Percentiles rank a stretch among this genome's conserved stretches.
Evolutionary conservation across 2,329 filamentous ascomycete genomes (phyloP).

Genomic region (Microdochium trichocladiopsis): DNA sequence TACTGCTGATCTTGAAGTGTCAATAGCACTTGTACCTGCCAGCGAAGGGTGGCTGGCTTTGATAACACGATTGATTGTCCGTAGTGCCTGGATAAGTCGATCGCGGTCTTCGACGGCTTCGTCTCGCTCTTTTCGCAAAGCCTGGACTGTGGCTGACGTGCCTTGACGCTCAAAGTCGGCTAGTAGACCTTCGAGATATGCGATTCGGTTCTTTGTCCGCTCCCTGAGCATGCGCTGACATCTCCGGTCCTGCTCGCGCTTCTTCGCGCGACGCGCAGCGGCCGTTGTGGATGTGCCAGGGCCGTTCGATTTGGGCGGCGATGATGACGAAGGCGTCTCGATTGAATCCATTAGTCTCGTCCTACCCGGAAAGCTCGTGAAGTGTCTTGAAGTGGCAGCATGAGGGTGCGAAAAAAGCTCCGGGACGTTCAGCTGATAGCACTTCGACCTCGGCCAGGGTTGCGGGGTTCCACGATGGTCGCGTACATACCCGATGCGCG

Average conservation of each 20-base stretch:
- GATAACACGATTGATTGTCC: slow-evolving; percentile 1
- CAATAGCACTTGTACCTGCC: too few relatives aligned
- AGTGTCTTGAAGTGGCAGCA: too few relatives aligned
- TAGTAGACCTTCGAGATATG: slow-evolving; percentile 1
- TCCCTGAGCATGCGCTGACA: not conserved
- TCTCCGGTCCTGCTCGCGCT: not conserved
- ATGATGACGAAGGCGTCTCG: not conserved
- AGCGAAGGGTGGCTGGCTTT: not conserved
- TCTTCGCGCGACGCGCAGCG: not conserved
- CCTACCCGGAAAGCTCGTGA: too few relatives aligned
- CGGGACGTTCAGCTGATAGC: too few relatives aligned
- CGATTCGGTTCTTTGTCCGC: slow-evolving; percentile 1
- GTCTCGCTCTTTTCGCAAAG: not conserved
- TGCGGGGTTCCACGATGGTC: too few relatives aligned
- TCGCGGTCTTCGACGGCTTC: not conserved
- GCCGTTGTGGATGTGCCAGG: not conserved
- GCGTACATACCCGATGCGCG: too few relatives aligned
- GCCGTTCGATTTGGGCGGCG: not conserved
- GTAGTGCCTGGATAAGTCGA: slow-evolving; percentile 2
- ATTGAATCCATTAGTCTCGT: not conserved
- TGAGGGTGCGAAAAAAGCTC: too few relatives aligned
- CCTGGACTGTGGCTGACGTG: not conserved
- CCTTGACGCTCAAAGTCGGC: not conserved
- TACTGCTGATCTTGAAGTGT: too few relatives aligned
- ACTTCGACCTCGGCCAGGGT: too few relatives aligned